A percentile compares a stretch with the other conserved stretches of the same genome.
phyloP scores from a whole-genome alignment of 177 flowering plant genomes.

The Vitis hybrid region DNA sequence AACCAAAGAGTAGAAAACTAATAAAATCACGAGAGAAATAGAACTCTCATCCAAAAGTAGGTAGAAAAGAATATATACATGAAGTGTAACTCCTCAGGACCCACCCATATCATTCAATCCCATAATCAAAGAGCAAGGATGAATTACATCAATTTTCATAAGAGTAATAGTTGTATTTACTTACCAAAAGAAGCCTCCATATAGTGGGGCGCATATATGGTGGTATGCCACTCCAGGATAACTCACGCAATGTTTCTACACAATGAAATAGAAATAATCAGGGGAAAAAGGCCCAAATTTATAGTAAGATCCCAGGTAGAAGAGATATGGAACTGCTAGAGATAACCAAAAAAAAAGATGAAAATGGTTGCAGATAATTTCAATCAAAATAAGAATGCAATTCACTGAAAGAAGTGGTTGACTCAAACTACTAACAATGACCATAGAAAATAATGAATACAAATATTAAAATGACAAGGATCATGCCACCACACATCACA shows the following conservation, averaged over 20 bases:
- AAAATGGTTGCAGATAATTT: no score
- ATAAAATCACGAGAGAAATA: not conserved
- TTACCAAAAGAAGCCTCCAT: constrained; percentile 98
- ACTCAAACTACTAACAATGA: no score
- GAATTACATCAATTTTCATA: not conserved
- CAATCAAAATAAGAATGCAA: no score
- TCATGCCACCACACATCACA: no score
- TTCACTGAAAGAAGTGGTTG: no score
- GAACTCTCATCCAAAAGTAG: not conserved
- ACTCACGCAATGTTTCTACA: constrained; percentile 79
- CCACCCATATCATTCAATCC: no score
- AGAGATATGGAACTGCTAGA: not conserved
- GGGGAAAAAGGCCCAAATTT: not conserved
- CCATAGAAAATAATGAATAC: no score
- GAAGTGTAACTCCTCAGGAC: no score
- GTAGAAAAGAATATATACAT: not conserved
- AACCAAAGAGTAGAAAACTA: not conserved
- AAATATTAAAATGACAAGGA: no score
- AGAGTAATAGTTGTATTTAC: constrained; percentile 8
- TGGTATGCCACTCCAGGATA: constrained; percentile 97
- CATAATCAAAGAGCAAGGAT: not conserved
- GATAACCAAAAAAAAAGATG: not conserved
- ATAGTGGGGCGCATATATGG: constrained; percentile 84
- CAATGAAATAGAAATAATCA: constrained; percentile 2
- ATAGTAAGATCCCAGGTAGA: not conserved